Percentiles rank a stretch among this genome's conserved stretches.
Evolutionary conservation across 495 filamentous ascomycete genomes (phyloP).

Genomic region (Lepraria neglecta): DNA sequence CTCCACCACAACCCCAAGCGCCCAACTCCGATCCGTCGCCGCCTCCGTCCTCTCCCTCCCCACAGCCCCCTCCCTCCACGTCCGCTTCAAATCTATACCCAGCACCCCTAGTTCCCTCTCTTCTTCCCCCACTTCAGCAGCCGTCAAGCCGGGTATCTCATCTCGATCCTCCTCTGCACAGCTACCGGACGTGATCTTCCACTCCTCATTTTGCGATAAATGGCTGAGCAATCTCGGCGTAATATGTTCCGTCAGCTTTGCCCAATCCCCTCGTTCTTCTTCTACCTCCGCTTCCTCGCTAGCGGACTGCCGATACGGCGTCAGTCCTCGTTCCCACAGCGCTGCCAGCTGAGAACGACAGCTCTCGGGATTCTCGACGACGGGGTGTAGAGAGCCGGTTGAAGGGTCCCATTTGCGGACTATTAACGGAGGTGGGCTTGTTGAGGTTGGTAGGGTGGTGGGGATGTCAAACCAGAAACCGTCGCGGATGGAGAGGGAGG

Average conservation of each 20-base stretch:
- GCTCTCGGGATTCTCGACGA: slow-evolving; percentile 35
- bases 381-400: slow-evolving; percentile 31
- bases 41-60: slow-evolving; percentile 67
- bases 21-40: slow-evolving; percentile 66
- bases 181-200: slow-evolving; percentile 45
- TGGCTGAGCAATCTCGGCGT: slow-evolving; percentile 37
- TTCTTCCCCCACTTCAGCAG: slow-evolving; percentile 25
- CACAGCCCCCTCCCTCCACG: slow-evolving; percentile 61
- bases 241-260: slow-evolving; percentile 37
- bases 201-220: slow-evolving; percentile 37
- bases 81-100: slow-evolving; percentile 49
- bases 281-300: slow-evolving; percentile 31
- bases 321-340: slow-evolving; percentile 38
- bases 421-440: slow-evolving; percentile 25
- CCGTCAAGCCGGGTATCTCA: slow-evolving; percentile 45
- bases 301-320: slow-evolving; percentile 27
- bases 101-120: slow-evolving; percentile 44
- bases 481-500: slow-evolving; percentile 51
- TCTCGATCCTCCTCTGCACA: slow-evolving; percentile 42
- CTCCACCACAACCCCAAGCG: slow-evolving; percentile 49
- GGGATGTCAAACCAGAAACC: slow-evolving; percentile 57
- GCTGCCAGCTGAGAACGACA: slow-evolving; percentile 38
- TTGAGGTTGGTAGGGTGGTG: slow-evolving; percentile 15
- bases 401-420: slow-evolving; percentile 43
- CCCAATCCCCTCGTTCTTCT: slow-evolving; percentile 37